Evolutionary conservation across 169 alveolate species (phyloP), one percentile per base, ranked within the genome.

Genomic region (Sarcocystis neurona): DNA sequence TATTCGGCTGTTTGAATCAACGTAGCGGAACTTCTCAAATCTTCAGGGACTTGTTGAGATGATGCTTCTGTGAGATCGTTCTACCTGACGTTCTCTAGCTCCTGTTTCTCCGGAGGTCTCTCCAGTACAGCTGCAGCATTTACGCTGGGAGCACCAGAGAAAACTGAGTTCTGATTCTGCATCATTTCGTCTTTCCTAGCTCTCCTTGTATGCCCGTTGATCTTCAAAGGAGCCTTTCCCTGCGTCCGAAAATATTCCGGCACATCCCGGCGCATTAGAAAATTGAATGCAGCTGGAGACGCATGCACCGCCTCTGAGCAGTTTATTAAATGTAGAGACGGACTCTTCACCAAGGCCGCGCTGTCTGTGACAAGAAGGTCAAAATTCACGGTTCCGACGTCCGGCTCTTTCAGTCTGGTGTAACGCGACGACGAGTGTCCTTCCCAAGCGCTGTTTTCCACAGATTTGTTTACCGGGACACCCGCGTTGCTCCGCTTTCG

Each of bases 321-420:
- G 18, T 39, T 6, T 39, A 72, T 20, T 4, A 39, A 2, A 27
- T 39, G 41, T 27, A 53, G 58, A n/a, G 82, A 72, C 5, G 82
- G 82, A 37, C 34, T 4, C 5, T 56, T 56, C 1, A 53, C 82
- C 56, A 72, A 10, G 37, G 32, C 82, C n/a, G 82, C 56, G 46
- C 41, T 72, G 82, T 72, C 82, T 20, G 82, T 72, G 34, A 72
- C 34, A 15, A 72, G 82, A 15, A 72, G 82, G 4, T 72, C 82
- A 18, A 72, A 72, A 20, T 23, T 12, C 30, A 53, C 23, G 66
- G 12, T 53, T 15, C 66, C 66, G 66, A 23, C 66, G 23, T 53
- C 66, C 30, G n/a, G n/a, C n/a, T n/a, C n/a, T n/a, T n/a, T n/a
- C n/a, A n/a, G 79, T 30, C 2, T 47, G 79, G 6, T 43, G 48